Evolutionary conservation across 495 filamentous ascomycete genomes (phyloP).

Genomic region (Hypoxylon perforatum): DNA sequence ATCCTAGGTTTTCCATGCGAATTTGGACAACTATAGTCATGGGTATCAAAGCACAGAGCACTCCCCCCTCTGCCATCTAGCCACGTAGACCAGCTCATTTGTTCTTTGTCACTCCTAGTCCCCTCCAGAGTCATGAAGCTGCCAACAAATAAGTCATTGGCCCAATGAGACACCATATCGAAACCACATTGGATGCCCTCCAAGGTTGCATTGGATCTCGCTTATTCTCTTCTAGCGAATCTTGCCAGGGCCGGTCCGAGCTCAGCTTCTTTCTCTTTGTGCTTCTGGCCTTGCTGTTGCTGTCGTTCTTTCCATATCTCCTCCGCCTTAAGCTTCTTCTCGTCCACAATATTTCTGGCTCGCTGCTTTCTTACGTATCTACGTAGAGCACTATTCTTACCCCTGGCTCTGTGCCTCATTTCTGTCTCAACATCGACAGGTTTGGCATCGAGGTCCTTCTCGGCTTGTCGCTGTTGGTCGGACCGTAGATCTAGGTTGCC

Average conservation of each 20-base stretch:
- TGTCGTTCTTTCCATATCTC: slow-evolving; percentile 59
- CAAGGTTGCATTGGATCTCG: slow-evolving; percentile 16
- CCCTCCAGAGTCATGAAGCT: slow-evolving; percentile 12
- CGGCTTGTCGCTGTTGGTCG: slow-evolving; percentile 75
- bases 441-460: slow-evolving; percentile 78
- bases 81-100: slow-evolving; percentile 33
- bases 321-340: slow-evolving; percentile 70
- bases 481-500: slow-evolving; percentile 84
- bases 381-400: slow-evolving; percentile 90
- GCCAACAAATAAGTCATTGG: slow-evolving; percentile 26
- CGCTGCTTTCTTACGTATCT: slow-evolving; percentile 91
- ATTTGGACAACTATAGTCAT: slow-evolving; percentile 4
- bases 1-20: neutral
- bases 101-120: slow-evolving; percentile 8
- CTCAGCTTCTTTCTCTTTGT: slow-evolving; percentile 56
- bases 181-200: slow-evolving; percentile 15
- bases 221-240: slow-evolving; percentile 60
- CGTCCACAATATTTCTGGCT: slow-evolving; percentile 88
- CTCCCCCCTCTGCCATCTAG: slow-evolving; percentile 27
- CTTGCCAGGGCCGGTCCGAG: slow-evolving; percentile 58
- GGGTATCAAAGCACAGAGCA: slow-evolving; percentile 26
- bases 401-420: slow-evolving; percentile 76
- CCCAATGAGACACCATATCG: slow-evolving; percentile 13
- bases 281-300: slow-evolving; percentile 54
- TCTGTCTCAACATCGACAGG: slow-evolving; percentile 78